These are phyloP conservation scores for Fraxinus velutina DNA, from an alignment of 305 asterid genomes.

Conservation along the genomic window DNA sequence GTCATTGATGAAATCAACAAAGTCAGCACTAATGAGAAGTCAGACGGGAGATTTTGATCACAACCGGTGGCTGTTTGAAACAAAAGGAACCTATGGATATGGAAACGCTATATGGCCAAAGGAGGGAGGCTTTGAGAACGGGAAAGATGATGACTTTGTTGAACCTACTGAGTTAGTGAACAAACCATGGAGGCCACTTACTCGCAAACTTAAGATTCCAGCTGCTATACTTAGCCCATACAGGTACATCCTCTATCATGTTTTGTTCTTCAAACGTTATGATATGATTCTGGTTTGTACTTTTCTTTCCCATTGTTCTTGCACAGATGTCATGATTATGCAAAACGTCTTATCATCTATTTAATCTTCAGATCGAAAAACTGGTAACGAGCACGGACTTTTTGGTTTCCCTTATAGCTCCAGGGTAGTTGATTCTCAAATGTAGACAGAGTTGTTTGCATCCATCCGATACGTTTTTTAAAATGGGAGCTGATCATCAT, in stretches of 20 bases:
- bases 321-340: not conserved
- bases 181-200: constrained; percentile 88
- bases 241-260: constrained; percentile 36
- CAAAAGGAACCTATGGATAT: constrained; percentile 76
- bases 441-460: not conserved
- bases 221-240: constrained; percentile 81
- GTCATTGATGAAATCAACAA: constrained; percentile 70
- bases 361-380: not conserved
- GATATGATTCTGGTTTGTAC: not conserved
- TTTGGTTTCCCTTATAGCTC: not conserved
- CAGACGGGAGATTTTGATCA: constrained; percentile 77
- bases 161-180: constrained; percentile 53
- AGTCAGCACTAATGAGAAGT: constrained; percentile 66
- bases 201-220: constrained; percentile 70
- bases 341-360: not conserved
- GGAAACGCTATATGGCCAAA: constrained; percentile 89
- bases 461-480: not conserved
- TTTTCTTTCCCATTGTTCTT: not conserved
- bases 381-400: not conserved
- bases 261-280: not conserved
- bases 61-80: constrained; percentile 73
- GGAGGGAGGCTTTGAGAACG: constrained; percentile 49
- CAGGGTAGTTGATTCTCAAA: not conserved
- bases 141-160: constrained; percentile 38
- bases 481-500: not conserved